phyloP scores from a whole-genome alignment of 352 stramenopile genomes.

The Pythium dissotocum region DNA sequence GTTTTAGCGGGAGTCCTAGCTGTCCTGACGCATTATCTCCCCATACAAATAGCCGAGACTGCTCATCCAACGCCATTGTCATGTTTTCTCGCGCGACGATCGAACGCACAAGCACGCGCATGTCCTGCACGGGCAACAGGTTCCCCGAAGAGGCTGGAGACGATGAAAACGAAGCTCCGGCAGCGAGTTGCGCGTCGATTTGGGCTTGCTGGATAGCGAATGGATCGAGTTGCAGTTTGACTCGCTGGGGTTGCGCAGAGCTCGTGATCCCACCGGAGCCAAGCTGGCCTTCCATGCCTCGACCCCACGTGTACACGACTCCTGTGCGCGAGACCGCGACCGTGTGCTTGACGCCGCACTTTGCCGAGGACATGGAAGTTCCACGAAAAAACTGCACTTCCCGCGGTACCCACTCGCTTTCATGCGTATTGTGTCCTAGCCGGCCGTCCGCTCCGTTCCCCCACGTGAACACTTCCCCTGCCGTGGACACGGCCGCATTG shows the following conservation, averaged over 20 bases:
- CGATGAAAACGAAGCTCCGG: constrained; percentile 17
- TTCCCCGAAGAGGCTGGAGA: neutral
- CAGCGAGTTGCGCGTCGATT: constrained; percentile 29
- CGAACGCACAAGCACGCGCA: constrained; percentile 36
- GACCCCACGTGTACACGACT: constrained; percentile 60
- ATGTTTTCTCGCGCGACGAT: constrained; percentile 38
- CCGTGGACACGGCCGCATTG: constrained; percentile 47
- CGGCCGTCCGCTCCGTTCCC: constrained; percentile 58
- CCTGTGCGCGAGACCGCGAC: constrained; percentile 47
- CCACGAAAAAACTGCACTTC: constrained; percentile 51
- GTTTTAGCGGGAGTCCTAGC: constrained; percentile 30
- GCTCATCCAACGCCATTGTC: constrained; percentile 46
- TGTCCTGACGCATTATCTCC: constrained; percentile 45
- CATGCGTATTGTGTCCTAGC: constrained; percentile 43
- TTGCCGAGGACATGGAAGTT: constrained; percentile 31
- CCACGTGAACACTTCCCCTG: constrained; percentile 69
- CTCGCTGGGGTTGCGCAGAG: constrained; percentile 18
- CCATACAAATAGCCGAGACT: constrained; percentile 52
- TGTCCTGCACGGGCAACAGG: constrained; percentile 22
- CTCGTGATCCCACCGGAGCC: constrained; percentile 22
- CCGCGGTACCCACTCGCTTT: constrained; percentile 64
- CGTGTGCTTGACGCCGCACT: constrained; percentile 51
- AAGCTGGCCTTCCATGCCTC: constrained; percentile 51
- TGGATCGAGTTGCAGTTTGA: constrained; percentile 28
- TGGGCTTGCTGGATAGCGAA: constrained; percentile 33